These are phyloP conservation scores for Irpex sp. DNA, from an alignment of 1,284 basidiomycete species.

Conservation along the genomic window DNA sequence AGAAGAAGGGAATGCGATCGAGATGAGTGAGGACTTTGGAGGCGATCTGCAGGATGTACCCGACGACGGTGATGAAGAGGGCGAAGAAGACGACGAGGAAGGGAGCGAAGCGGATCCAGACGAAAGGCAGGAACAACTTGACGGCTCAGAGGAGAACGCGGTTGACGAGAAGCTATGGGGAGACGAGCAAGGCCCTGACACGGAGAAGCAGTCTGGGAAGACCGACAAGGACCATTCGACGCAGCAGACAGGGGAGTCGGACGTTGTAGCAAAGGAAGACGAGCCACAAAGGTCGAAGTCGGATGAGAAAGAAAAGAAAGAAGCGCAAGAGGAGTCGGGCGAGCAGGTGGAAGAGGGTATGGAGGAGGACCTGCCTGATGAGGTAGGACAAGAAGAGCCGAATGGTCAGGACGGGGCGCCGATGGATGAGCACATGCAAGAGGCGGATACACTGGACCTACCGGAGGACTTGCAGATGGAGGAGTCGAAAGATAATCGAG, in stretches of 20 bases:
- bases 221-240: constrained; percentile 49
- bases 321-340: constrained; percentile 28
- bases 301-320: constrained; percentile 26
- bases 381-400: constrained; percentile 36
- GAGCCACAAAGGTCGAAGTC: constrained; percentile 29
- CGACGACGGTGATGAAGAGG: constrained; percentile 38
- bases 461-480: constrained; percentile 77
- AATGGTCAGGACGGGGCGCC: constrained; percentile 55
- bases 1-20: constrained; percentile 64
- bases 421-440: constrained; percentile 67
- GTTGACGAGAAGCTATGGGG: constrained; percentile 98
- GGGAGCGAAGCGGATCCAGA: constrained; percentile 61
- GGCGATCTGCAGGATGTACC: constrained; percentile 82
- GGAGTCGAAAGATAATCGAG: constrained; percentile 29
- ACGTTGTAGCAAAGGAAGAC: constrained; percentile 77
- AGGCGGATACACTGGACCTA: constrained; percentile 76
- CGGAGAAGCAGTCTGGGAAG: constrained; percentile 46
- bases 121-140: constrained; percentile 82
- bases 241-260: constrained; percentile 48
- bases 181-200: constrained; percentile 57
- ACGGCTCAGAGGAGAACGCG: constrained; percentile 80
- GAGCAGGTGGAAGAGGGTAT: constrained; percentile 21
- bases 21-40: constrained; percentile 75
- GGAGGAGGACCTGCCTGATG: constrained; percentile 20
- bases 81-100: constrained; percentile 53